Base-by-base conservation (phyloP, 2,329 filamentous ascomycete species). In the Ophiostoma quercus region DNA sequence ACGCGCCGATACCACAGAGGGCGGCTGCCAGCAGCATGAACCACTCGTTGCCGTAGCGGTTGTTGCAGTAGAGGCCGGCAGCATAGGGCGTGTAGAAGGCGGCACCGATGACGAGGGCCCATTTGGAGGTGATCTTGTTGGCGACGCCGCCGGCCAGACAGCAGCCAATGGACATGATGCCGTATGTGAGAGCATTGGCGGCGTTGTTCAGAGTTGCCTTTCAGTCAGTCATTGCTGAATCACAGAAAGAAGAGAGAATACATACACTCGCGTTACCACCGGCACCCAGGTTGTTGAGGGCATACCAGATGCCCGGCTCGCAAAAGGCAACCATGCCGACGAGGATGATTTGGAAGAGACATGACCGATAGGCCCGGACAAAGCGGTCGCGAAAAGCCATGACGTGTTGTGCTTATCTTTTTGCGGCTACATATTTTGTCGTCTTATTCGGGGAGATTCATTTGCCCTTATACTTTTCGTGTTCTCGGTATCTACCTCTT, bases 311-410 rank as follows among this genome's bases (percentile, higher is more conserved):
- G 86, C 90, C 62, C 94, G 98, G 79, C 84, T 97, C 22, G 89
- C 91, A 43, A 90, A 93, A 66, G 93, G 96, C 67, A 88, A 90
- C 41, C 79, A 80, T 41, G 79, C 77, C 25, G 77, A 76, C 67
- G 67, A 65, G 32, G 65, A 67, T 37, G 14, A 68, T 37, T 7
- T 57, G 51, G 51, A 57, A 57, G 1, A 57, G 51, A 25, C n/a
- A 22, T 22, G 51, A 57, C 51, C 51, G 51, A 25, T 57, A 57
- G 51, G 51, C 51, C 51, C 51, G 51, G 9, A 25, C 51, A 7
- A 57, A 22, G 11, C 51, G 51, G n/a, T 57, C 51, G n/a, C 39
- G 39, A 41, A 57, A 12, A 25, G 51, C 51, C 51, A 57, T 57
- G 51, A 4, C 12, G 51, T 2, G 22, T 22, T 12, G 51, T 57